Evolutionary conservation across 108 stramenopile species (phyloP).

Genomic region (Discostella pseudostelligera): DNA sequence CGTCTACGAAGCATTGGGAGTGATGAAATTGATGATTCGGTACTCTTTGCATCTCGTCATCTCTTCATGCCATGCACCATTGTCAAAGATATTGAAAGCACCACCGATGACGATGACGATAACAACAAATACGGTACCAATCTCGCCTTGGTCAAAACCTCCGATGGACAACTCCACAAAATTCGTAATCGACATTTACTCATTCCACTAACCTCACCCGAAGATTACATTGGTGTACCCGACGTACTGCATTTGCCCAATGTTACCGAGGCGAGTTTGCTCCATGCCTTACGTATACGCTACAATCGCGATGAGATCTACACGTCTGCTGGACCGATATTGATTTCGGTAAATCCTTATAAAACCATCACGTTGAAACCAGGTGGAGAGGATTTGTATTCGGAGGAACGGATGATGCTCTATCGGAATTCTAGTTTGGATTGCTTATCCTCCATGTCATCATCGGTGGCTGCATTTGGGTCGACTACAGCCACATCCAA

Average conservation of each 20-base stretch:
- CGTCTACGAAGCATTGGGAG: neutral
- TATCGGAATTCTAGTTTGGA: slow-evolving; percentile 50
- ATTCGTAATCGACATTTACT: slow-evolving; percentile 60
- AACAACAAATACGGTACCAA: slow-evolving; percentile 23
- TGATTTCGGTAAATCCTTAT: slow-evolving; percentile 96
- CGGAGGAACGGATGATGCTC: slow-evolving; percentile 65
- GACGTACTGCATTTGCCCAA: slow-evolving; percentile 84
- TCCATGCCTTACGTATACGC: slow-evolving; percentile 85
- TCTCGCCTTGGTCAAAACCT: slow-evolving; percentile 80
- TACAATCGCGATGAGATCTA: slow-evolving; percentile 92
- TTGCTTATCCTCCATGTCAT: slow-evolving; percentile 3
- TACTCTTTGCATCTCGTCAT: slow-evolving; percentile 60
- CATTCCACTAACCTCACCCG: slow-evolving; percentile 54
- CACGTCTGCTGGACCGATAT: slow-evolving; percentile 92
- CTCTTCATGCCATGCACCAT: slow-evolving; percentile 80
- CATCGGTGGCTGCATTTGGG: neutral
- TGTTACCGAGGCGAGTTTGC: slow-evolving; percentile 80
- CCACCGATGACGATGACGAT: slow-evolving; percentile 17
- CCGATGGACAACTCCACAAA: slow-evolving; percentile 83
- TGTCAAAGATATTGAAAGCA: slow-evolving; percentile 65
- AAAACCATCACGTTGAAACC: slow-evolving; percentile 49
- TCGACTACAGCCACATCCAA: slow-evolving; percentile 19
- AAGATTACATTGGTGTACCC: slow-evolving; percentile 73
- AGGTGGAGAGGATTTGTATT: slow-evolving; percentile 67
- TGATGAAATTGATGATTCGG: slow-evolving; percentile 18